A percentile compares a stretch with the other conserved stretches of the same genome.
These are phyloP conservation scores for Striga hermonthica DNA, from an alignment of 305 asterid species.

Conservation along the genomic window DNA sequence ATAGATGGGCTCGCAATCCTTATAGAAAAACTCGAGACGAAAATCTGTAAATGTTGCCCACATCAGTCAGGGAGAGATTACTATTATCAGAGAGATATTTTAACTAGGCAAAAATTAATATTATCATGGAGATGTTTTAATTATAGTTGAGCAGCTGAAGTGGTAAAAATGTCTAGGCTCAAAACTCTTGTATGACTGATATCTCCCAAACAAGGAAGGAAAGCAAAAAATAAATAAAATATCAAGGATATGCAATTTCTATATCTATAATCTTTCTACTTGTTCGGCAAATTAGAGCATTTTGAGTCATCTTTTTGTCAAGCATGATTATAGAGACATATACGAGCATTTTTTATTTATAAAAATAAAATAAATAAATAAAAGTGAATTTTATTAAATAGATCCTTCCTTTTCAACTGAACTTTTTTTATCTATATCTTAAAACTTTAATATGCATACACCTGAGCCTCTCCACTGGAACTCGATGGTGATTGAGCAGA, in stretches of 20 bases:
- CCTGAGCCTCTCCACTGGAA: constrained; percentile 82
- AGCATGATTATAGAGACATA: background rate
- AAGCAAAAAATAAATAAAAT: background rate
- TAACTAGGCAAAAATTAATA: too few species aligned
- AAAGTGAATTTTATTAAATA: background rate
- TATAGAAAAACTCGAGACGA: background rate
- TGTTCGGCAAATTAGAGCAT: background rate
- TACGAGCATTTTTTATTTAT: background rate
- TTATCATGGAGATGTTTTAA: background rate
- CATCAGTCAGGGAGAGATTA: background rate
- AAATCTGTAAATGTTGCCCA: background rate
- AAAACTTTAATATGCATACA: constrained; percentile 28
- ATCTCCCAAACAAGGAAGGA: background rate
- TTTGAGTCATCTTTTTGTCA: background rate
- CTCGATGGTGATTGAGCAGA: constrained; percentile 84
- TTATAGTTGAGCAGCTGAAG: background rate
- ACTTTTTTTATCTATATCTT: background rate
- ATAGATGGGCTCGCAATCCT: background rate
- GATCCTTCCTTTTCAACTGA: constrained; percentile 18
- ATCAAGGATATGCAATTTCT: background rate
- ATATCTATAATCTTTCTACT: background rate
- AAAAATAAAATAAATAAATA: background rate
- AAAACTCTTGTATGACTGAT: background rate
- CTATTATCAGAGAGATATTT: background rate
- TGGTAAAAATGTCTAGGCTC: background rate